phyloP scores from a whole-genome alignment of 73 alveolate species.

The Paramecium caudatum region DNA sequence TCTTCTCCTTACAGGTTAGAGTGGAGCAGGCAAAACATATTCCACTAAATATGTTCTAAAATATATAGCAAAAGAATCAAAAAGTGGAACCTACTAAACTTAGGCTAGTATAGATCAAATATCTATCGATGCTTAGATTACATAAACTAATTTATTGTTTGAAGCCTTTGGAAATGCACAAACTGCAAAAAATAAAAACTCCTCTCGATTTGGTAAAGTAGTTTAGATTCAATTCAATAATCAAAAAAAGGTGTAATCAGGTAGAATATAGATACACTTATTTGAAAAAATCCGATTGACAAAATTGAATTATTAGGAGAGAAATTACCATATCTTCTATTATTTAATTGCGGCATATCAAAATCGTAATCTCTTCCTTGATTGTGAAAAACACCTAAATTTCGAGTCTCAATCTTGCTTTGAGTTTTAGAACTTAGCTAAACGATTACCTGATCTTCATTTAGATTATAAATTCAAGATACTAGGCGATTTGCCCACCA shows the following conservation, averaged over 20 bases:
- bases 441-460: constrained; percentile 70
- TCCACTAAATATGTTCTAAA: constrained; percentile 91
- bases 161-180: constrained; percentile 98
- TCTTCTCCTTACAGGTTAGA: constrained; percentile 95
- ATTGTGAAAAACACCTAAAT: constrained; percentile 56
- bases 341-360: constrained; percentile 79
- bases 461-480: constrained; percentile 75
- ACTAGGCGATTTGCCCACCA: neutral
- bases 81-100: constrained; percentile 12
- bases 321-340: constrained; percentile 97
- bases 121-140: neutral
- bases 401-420: constrained; percentile 36
- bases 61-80: constrained; percentile 84
- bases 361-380: constrained; percentile 71
- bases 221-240: constrained; percentile 86
- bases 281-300: constrained; percentile 95
- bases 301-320: constrained; percentile 81
- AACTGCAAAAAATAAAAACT: constrained; percentile 94
- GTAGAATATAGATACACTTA: constrained; percentile 90
- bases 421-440: constrained; percentile 46
- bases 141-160: constrained; percentile 85
- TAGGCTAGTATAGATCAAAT: neutral
- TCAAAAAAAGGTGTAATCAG: constrained; percentile 88
- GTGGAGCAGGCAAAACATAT: constrained; percentile 99
- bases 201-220: constrained; percentile 96